Percentiles rank a stretch among this genome's conserved stretches.
Evolutionary conservation across 2,329 filamentous ascomycete species (phyloP).

Genomic region (Microsporum ferrugineum): DNA sequence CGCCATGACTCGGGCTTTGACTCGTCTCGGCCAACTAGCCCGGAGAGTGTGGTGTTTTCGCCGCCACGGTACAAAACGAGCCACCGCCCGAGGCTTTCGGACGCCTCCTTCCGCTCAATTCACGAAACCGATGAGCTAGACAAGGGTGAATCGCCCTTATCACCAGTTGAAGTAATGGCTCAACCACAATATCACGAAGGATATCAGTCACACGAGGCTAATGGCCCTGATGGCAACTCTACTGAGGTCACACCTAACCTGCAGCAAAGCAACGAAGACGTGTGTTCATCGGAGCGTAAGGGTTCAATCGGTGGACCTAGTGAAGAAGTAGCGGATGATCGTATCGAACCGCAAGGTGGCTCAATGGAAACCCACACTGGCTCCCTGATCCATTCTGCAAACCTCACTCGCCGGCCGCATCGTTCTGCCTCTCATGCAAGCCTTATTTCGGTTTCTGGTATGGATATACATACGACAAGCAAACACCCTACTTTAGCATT

Average conservation of each 20-base stretch:
- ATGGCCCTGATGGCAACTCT: background rate
- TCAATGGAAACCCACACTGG: background rate
- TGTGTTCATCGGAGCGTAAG: background rate
- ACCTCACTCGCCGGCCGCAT: slow-evolving; percentile 41
- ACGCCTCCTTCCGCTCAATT: slow-evolving; percentile 40
- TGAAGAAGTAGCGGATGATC: background rate
- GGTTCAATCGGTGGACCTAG: too few species aligned
- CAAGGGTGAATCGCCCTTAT: background rate
- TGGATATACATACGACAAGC: slow-evolving; percentile 83
- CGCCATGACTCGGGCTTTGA: slow-evolving; percentile 51
- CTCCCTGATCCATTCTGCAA: slow-evolving; percentile 12
- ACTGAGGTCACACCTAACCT: background rate
- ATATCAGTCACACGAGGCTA: background rate
- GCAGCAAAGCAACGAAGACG: background rate
- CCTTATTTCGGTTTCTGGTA: slow-evolving; percentile 71
- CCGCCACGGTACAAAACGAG: slow-evolving; percentile 54
- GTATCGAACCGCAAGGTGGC: background rate
- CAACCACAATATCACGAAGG: background rate
- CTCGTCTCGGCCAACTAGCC: slow-evolving; percentile 66
- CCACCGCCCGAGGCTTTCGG: slow-evolving; percentile 48
- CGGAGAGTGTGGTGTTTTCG: slow-evolving; percentile 57
- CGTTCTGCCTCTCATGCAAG: slow-evolving; percentile 70
- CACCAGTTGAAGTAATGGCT: background rate
- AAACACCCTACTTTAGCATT: slow-evolving; percentile 45
- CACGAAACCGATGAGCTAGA: slow-evolving; percentile 3